Evolutionary conservation across 495 filamentous ascomycete species (phyloP).

Genomic region (Aspergillus haitiensis): DNA sequence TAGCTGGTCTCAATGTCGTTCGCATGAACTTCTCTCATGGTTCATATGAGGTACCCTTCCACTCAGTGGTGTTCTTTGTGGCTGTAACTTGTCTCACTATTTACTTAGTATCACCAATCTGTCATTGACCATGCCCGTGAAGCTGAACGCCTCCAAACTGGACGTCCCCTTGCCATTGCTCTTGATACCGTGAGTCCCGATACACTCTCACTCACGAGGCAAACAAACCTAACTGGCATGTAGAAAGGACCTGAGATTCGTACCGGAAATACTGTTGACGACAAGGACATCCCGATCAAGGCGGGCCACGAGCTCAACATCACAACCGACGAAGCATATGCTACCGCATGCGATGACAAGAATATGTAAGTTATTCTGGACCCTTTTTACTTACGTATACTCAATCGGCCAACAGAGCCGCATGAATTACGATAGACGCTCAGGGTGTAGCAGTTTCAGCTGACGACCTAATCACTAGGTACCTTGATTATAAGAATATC

Average conservation of each 20-base stretch:
- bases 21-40: constrained; percentile 99
- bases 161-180: constrained; percentile 92
- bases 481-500: constrained; percentile 99
- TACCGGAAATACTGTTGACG: constrained; percentile 85
- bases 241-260: constrained; percentile 97
- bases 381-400: background rate
- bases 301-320: constrained; percentile 85
- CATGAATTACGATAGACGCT: background rate
- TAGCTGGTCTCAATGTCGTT: constrained; percentile 91
- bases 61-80: constrained; percentile 19
- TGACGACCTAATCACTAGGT: constrained; percentile 55
- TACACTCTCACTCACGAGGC: background rate
- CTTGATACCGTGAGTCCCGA: constrained; percentile 72
- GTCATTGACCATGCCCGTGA: constrained; percentile 92
- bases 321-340: constrained; percentile 96
- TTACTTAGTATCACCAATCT: constrained; percentile 75
- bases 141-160: constrained; percentile 70
- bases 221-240: constrained; percentile 14
- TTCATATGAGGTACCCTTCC: constrained; percentile 70
- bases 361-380: constrained; percentile 73
- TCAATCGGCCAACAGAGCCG: background rate
- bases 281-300: constrained; percentile 83
- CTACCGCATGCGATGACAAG: constrained; percentile 74
- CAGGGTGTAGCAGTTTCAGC: background rate
- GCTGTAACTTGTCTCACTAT: background rate